These are phyloP conservation scores for Erodium chrysanthum DNA, from an alignment of 441 rosid genomes.

Conservation along the genomic window DNA sequence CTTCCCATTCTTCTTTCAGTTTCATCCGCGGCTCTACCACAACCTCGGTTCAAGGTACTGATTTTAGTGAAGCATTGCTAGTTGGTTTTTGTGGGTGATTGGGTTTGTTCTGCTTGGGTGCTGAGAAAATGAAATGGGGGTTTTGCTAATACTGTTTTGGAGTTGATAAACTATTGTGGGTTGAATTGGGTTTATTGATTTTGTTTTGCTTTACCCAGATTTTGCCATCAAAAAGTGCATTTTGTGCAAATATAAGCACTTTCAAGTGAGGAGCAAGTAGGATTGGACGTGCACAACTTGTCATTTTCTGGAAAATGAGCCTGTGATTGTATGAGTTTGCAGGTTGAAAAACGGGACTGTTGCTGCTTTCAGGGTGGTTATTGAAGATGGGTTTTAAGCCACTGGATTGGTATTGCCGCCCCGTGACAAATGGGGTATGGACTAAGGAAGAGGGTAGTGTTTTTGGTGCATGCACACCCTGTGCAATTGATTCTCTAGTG, in stretches of 20 bases:
- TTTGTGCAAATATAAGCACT: not conserved
- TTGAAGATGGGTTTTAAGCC: conserved; percentile 55
- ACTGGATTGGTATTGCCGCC: conserved; percentile 79
- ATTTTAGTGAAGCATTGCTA: not conserved
- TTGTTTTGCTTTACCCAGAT: not conserved
- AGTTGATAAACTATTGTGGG: not conserved
- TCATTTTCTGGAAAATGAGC: not conserved
- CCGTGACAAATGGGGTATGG: conserved; percentile 72
- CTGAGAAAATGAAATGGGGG: not conserved
- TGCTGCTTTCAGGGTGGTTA: not conserved
- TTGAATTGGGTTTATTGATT: not conserved
- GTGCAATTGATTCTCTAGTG: conserved; percentile 77
- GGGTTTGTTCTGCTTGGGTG: not conserved
- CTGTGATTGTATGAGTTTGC: not conserved
- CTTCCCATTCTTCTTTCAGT: not conserved
- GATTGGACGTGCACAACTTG: not conserved
- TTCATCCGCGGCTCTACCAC: not conserved
- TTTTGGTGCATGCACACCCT: conserved; percentile 88
- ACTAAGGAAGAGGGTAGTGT: conserved; percentile 63
- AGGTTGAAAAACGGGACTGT: not conserved
- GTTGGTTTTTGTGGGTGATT: not conserved
- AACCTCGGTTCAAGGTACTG: not conserved
- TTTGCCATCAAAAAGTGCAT: not conserved
- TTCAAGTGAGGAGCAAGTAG: not conserved
- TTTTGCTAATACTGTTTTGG: not conserved